Evolutionary conservation across 2,329 filamentous ascomycete genomes (phyloP).

Genomic region (Fusarium heterosporum): DNA sequence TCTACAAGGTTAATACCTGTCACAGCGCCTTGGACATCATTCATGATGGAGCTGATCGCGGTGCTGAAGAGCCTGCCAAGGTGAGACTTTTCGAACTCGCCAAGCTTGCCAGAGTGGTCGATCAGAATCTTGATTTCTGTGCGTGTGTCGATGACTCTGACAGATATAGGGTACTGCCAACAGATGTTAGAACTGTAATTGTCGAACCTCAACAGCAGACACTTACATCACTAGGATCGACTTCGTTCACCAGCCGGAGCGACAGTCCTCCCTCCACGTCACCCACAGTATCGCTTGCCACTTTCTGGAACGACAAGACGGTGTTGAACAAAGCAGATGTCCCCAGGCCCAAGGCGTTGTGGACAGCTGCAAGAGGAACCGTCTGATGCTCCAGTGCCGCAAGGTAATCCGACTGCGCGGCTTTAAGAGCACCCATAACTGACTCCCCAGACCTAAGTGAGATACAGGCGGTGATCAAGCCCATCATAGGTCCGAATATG

Average conservation of each 20-base stretch:
- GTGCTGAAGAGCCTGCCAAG: slow-evolving; percentile 1
- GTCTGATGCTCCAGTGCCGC: slow-evolving; percentile 61
- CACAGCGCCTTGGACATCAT: neutral
- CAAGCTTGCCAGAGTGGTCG: neutral
- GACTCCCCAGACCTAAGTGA: slow-evolving; percentile 48
- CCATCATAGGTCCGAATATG: slow-evolving; percentile 65
- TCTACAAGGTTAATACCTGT: neutral
- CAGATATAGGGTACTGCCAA: neutral
- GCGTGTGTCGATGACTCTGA: neutral
- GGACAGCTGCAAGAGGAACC: slow-evolving; percentile 61
- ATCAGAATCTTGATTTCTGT: slow-evolving; percentile 6
- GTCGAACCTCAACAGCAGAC: neutral
- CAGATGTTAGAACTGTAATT: neutral
- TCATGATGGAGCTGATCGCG: neutral
- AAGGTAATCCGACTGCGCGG: slow-evolving; percentile 60
- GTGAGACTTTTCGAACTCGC: neutral
- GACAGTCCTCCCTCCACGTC: neutral
- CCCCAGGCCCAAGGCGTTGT: slow-evolving; percentile 48
- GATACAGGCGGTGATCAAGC: slow-evolving; percentile 65
- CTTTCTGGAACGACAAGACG: slow-evolving; percentile 49
- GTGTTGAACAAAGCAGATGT: slow-evolving; percentile 48
- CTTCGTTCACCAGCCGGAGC: neutral
- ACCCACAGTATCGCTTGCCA: neutral
- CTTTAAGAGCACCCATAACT: slow-evolving; percentile 55
- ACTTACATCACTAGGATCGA: slow-evolving; percentile 3